phyloP scores from a whole-genome alignment of 2,329 filamentous ascomycete genomes.

The Paramyrothecium roridum region DNA sequence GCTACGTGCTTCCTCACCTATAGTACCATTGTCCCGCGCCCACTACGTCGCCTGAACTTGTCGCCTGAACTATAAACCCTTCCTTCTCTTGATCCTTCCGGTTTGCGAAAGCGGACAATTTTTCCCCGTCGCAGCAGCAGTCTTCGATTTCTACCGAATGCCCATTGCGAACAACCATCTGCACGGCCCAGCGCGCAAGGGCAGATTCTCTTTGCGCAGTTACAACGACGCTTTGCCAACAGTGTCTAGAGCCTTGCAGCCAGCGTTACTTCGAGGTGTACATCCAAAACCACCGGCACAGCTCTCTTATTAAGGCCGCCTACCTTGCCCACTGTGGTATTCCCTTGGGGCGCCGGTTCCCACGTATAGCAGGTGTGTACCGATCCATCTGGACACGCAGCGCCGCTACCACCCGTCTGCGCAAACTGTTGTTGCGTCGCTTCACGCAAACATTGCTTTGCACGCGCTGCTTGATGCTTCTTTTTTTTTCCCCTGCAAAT shows the following conservation, averaged over 20 bases:
- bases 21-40: background rate
- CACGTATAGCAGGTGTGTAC: no score
- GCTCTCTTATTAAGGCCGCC: no score
- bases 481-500: no score
- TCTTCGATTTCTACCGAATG: slow-evolving; percentile 9
- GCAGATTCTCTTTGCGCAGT: slow-evolving; percentile 9
- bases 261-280: no score
- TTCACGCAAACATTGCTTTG: no score
- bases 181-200: slow-evolving; percentile 19
- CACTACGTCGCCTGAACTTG: background rate
- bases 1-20: background rate
- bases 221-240: background rate
- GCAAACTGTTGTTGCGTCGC: no score
- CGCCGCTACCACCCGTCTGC: no score
- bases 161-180: slow-evolving; percentile 17
- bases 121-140: background rate
- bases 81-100: background rate
- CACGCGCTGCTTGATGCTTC: no score
- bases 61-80: background rate
- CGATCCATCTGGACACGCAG: no score
- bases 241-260: background rate
- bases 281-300: no score
- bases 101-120: background rate
- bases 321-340: no score
- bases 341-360: no score